phyloP scores from a whole-genome alignment of 1,139 yeast species.

The Nakaseomyces uthaithaninus region DNA sequence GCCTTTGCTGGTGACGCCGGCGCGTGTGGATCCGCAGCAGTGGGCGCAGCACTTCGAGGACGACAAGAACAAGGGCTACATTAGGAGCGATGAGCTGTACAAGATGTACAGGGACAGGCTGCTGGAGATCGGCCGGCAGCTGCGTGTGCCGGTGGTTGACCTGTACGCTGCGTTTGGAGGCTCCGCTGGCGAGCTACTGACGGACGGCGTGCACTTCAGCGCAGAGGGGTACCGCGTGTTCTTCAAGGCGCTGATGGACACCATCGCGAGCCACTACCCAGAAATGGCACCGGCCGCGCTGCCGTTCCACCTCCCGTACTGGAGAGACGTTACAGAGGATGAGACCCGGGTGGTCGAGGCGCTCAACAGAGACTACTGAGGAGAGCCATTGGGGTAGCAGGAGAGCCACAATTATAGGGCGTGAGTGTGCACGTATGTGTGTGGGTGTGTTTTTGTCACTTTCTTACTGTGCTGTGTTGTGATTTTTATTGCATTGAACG shows the following conservation, averaged over 20 bases:
- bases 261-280: constrained; percentile 41
- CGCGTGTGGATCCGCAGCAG: constrained; percentile 41
- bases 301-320: constrained; percentile 33
- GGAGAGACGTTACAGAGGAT: constrained; percentile 31
- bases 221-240: constrained; percentile 51
- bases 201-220: constrained; percentile 65
- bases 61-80: constrained; percentile 33
- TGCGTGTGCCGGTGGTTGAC: constrained; percentile 45
- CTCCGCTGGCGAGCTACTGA: constrained; percentile 27
- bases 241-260: constrained; percentile 37
- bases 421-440: too few species aligned
- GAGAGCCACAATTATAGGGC: too few species aligned
- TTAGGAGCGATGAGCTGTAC: constrained; percentile 38
- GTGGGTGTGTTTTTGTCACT: too few species aligned
- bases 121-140: constrained; percentile 38
- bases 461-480: neutral
- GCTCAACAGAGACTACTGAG: neutral
- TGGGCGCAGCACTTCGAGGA: constrained; percentile 32
- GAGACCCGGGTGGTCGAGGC: neutral
- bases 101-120: constrained; percentile 45
- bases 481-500: neutral
- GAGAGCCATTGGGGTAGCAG: too few species aligned
- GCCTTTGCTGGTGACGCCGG: constrained; percentile 56
- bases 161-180: constrained; percentile 41
- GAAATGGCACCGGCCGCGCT: constrained; percentile 38